These are phyloP conservation scores for Lichtheimia ramosa DNA, from an alignment of 371 early-diverging fungal species.

Conservation along the genomic window DNA sequence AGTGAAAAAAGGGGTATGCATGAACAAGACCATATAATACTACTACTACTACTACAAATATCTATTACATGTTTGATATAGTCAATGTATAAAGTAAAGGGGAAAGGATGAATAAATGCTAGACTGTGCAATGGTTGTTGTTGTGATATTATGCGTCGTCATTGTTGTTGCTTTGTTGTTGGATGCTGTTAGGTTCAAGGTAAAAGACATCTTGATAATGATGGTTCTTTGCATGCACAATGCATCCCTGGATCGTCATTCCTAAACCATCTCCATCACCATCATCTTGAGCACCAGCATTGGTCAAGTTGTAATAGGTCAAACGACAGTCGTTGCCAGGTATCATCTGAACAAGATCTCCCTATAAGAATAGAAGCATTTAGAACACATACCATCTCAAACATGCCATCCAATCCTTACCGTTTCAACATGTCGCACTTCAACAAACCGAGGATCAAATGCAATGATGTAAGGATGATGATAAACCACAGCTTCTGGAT, in stretches of 20 bases:
- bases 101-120: too few relatives aligned
- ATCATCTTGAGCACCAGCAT: constrained; percentile 4
- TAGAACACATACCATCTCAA: neutral
- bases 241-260: constrained; percentile 21
- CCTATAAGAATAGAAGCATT: neutral
- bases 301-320: constrained; percentile 12
- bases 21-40: too few relatives aligned
- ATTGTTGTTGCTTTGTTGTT: too few relatives aligned
- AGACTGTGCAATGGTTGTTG: too few relatives aligned
- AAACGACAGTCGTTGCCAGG: constrained; percentile 23
- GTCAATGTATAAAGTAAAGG: too few relatives aligned
- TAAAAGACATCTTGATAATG: constrained; percentile 17
- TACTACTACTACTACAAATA: too few relatives aligned
- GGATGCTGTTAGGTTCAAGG: neutral
- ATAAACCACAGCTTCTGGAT: constrained; percentile 52
- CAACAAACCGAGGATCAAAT: constrained; percentile 80
- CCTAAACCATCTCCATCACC: too few relatives aligned
- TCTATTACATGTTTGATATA: too few relatives aligned
- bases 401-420: constrained; percentile 5
- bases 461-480: constrained; percentile 78
- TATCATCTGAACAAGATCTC: constrained; percentile 23
- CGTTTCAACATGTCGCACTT: constrained; percentile 75
- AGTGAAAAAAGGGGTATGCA: too few relatives aligned
- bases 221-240: constrained; percentile 10
- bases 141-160: too few relatives aligned